phyloP scores from a whole-genome alignment of 202 grass and related monocot species.

The Cymbopogon flexuosus region DNA sequence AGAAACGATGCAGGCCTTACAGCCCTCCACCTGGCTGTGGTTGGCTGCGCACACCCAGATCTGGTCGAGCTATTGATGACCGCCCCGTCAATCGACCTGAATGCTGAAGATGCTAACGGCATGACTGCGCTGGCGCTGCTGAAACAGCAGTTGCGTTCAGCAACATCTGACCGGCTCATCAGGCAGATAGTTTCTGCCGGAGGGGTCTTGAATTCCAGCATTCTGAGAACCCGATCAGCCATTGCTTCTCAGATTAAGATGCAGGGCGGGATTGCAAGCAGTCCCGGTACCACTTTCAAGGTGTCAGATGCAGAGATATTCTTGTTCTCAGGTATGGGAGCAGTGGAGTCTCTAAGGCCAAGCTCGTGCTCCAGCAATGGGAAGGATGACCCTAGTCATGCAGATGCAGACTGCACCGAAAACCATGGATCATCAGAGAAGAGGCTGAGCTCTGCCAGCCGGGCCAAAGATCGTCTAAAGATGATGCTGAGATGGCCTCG shows the following conservation, averaged over 20 bases:
- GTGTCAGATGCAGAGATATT: conserved; percentile 91
- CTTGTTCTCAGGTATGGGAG: conserved; percentile 50
- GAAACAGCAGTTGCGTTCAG: conserved; percentile 62
- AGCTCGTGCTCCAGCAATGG: conserved; percentile 72
- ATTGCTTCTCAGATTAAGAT: conserved; percentile 67
- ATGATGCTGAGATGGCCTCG: conserved; percentile 76
- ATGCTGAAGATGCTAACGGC: conserved; percentile 60
- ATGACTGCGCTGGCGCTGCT: conserved; percentile 65
- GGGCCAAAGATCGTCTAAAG: conserved; percentile 69
- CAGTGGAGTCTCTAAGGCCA: conserved; percentile 36
- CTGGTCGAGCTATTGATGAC: conserved; percentile 73
- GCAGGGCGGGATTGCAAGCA: conserved; percentile 53
- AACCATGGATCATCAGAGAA: conserved; percentile 48
- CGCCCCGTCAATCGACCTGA: conserved; percentile 55
- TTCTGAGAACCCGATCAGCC: conserved; percentile 46
- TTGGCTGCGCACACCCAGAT: conserved; percentile 58
- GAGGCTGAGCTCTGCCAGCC: conserved; percentile 56
- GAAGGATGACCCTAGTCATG: conserved; percentile 45
- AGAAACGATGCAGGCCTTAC: conserved; percentile 75
- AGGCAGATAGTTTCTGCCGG: conserved; percentile 75
- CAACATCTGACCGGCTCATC: conserved; percentile 64
- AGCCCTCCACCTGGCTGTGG: conserved; percentile 78
- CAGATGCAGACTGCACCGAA: conserved; percentile 19
- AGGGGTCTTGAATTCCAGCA: conserved; percentile 64
- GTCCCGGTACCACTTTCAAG: conserved; percentile 71